Evolutionary conservation across 1,284 basidiomycete genomes (phyloP).

Genomic region (Erythrobasidium hasegawianum): DNA sequence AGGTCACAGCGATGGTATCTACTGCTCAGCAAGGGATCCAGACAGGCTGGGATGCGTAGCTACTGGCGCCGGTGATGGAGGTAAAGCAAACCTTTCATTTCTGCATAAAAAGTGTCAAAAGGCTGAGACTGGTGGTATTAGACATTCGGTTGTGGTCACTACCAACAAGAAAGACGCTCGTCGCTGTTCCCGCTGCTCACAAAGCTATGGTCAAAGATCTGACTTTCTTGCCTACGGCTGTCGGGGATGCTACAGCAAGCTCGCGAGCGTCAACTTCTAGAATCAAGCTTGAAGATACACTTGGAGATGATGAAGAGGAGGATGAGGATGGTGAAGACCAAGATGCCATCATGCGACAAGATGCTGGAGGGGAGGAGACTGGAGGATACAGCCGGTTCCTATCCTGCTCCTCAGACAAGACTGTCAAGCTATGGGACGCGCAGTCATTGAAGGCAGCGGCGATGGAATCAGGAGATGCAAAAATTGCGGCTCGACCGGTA

Average conservation of each 20-base stretch:
- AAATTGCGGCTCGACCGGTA: constrained; percentile 56
- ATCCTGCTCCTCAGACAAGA: constrained; percentile 86
- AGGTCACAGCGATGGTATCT: constrained; percentile 94
- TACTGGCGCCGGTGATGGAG: constrained; percentile 92
- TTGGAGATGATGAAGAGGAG: constrained; percentile 38
- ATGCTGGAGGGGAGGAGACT: constrained; percentile 30
- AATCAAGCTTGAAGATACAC: constrained; percentile 11
- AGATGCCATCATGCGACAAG: constrained; percentile 35
- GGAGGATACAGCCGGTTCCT: constrained; percentile 64
- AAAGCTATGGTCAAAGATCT: constrained; percentile 87
- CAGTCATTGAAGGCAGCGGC: constrained; percentile 46
- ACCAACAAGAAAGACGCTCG: constrained; percentile 61
- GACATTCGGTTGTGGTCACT: constrained; percentile 81
- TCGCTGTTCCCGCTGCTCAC: constrained; percentile 76
- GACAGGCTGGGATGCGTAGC: constrained; percentile 74
- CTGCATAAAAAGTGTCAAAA: background rate
- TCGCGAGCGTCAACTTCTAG: constrained; percentile 21
- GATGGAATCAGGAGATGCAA: constrained; percentile 41
- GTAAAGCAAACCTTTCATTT: constrained; percentile 4
- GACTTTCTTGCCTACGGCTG: constrained; percentile 57
- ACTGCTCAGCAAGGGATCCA: constrained; percentile 74
- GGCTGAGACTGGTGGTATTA: too few relatives aligned
- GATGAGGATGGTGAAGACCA: constrained; percentile 41
- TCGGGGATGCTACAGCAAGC: constrained; percentile 13
- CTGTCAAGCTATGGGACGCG: constrained; percentile 83